These are phyloP conservation scores for Epichloe aotearoae DNA, from an alignment of 2,329 filamentous ascomycete genomes.

Conservation along the genomic window DNA sequence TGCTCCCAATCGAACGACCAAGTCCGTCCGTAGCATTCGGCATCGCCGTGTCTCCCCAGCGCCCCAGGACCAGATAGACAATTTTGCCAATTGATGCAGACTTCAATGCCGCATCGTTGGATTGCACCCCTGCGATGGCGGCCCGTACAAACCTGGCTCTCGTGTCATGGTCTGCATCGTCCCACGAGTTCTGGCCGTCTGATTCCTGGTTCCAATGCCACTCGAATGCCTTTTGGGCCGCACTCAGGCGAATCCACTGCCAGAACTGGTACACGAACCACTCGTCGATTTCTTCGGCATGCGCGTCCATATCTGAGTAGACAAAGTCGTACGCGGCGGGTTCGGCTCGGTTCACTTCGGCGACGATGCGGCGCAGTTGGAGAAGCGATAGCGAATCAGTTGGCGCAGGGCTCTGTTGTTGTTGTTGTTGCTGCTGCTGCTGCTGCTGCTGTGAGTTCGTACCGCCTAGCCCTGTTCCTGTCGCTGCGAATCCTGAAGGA, in stretches of 20 bases:
- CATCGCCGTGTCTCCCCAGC: conserved; percentile 57
- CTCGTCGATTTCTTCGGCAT: conserved; percentile 86
- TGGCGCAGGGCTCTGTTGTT: conserved; percentile 18
- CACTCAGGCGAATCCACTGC: conserved; percentile 67
- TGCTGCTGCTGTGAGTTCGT: conserved; percentile 8
- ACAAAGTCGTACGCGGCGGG: conserved; percentile 73
- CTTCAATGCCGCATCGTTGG: conserved; percentile 33
- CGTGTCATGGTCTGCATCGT: conserved; percentile 44
- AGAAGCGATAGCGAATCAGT: conserved; percentile 62
- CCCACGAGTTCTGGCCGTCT: conserved; percentile 41
- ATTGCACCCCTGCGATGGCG: conserved; percentile 31
- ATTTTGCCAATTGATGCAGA: conserved; percentile 42
- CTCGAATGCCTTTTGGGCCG: conserved; percentile 65
- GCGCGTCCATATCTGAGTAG: conserved; percentile 58
- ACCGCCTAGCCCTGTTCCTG: conserved; percentile 7
- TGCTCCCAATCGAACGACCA: conserved; percentile 37
- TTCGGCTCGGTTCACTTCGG: conserved; percentile 58
- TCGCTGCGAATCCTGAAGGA: conserved; percentile 8
- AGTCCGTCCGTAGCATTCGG: conserved; percentile 25
- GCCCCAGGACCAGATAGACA: conserved; percentile 51
- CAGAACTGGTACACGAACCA: conserved; percentile 92
- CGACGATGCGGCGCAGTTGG: conserved; percentile 60
- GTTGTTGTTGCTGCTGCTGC: conserved; percentile 14
- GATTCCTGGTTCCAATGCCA: conserved; percentile 53
- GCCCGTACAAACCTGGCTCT: conserved; percentile 43